A percentile compares a stretch with the other conserved stretches of the same genome.
Conservation (phyloP, 2,329 filamentous ascomycete genomes). For the Aureobasidium sp. region DNA sequence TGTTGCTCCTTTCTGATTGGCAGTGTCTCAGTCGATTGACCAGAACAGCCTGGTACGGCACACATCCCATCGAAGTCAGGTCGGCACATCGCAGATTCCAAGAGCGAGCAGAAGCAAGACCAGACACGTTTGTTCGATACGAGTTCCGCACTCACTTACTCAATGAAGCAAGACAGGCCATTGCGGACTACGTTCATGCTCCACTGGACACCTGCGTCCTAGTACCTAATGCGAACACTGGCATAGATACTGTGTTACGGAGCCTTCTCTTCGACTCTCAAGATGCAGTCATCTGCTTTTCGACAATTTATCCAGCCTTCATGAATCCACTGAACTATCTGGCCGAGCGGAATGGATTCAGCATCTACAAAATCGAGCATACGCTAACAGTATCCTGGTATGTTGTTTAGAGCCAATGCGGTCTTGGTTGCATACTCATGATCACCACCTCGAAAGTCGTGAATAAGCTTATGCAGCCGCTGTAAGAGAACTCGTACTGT, state of each 20-base stretch:
- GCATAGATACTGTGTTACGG: conserved; percentile 69
- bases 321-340: conserved; percentile 65
- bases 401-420: background rate
- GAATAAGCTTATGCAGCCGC: background rate
- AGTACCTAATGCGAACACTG: conserved; percentile 72
- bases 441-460: background rate
- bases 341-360: conserved; percentile 53
- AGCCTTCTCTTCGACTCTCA: conserved; percentile 60
- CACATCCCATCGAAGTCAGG: conserved; percentile 57
- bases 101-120: conserved; percentile 55
- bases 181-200: conserved; percentile 59
- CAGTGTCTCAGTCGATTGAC: background rate
- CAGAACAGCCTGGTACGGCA: conserved; percentile 65
- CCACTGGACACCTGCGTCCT: conserved; percentile 63
- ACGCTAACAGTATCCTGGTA: conserved; percentile 47
- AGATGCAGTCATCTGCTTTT: conserved; percentile 73
- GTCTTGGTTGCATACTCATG: background rate
- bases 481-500: background rate
- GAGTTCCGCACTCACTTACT: conserved; percentile 51
- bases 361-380: conserved; percentile 48
- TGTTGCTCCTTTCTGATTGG: too few relatives aligned
- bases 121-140: conserved; percentile 71
- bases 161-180: conserved; percentile 53
- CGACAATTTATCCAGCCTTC: conserved; percentile 65
- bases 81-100: conserved; percentile 56